Evolutionary conservation across 139 green algal genomes (phyloP), one percentile per base, ranked within the genome.

Genomic region (Micractinium conductrix): DNA sequence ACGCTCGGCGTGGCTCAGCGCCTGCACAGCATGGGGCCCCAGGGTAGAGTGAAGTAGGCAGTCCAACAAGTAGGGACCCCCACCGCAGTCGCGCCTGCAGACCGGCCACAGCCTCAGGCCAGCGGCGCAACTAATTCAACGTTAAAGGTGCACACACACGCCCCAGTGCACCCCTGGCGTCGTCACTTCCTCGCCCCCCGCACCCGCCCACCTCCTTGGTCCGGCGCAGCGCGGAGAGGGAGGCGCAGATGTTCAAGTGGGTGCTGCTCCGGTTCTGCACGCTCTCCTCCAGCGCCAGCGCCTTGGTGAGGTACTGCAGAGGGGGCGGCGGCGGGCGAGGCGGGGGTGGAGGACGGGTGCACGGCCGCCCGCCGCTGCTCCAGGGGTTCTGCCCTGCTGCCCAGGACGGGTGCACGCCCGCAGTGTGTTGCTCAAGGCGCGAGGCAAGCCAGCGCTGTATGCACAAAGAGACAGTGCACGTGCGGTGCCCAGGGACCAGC

Each of bases 161-260:
- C 48, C 48, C 48, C 10, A 14, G 48, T n/a, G n/a, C n/a, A n/a
- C n/a, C 12, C 48, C 48, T 14, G 48, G 48, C 48, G 48, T 58
- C 48, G 48, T 22, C 48, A 12, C 48, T 16, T 22, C 48, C 48
- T 16, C 48, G 16, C 48, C 48, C 48, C 48, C 48, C 48, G 16
- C 48, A 12, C 48, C 48, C 48, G 12, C 73, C 44, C 68, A 79
- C 80, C 58, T 90, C 86, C 63, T 80, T 74, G n/a, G 79, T 45
- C 7, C 68, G 45, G 43, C 43, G 42, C 45, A 90, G 69, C 33
- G 74, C 78, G 12, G 86, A 87, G 81, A 73, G 80, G 12, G 86
- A 75, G 28, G 86, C 86, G 70, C 81, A 87, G 60, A 90, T 71
- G 81, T 90, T 90, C 9, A 90, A 68, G 84, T 86, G 82, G 6